Base-by-base conservation (phyloP, 2,329 filamentous ascomycete genomes). In the Xylaria polymorpha region DNA sequence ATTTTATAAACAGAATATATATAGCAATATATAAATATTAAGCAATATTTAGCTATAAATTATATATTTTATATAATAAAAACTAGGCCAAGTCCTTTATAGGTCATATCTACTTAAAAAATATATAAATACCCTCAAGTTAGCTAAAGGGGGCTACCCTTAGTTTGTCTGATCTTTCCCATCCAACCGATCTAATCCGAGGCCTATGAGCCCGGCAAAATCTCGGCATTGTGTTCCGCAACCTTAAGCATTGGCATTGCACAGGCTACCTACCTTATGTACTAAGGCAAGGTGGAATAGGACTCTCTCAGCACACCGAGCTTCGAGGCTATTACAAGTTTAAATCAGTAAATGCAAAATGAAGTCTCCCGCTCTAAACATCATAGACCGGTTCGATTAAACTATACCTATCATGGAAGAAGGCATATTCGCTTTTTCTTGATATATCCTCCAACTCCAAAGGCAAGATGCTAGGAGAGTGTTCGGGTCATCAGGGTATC, bases 391-490 rank as follows among this genome's bases (percentile, higher is more conserved):
- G 6, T 35, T 15, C 12, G 29, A 29, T 37, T 8, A 37, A 37
- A 15, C 50, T 48, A 15, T 46, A 50, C 50, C 51, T 50, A 22
- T 22, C 35, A 44, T 43, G 15, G 37, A 15, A 37, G 35, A 20
- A 35, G 35, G 3, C 25, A 58, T 64, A 50, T 50, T 35, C 53
- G 2, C 53, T 48, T 46, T 62, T 29, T 32, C 32, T 64, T 20
- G 41, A 57, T 59, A 60, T 35, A n/a, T 51, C 35, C 44, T 35
- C 18, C 10, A 59, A 53, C 44, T 4, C 55, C 12, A 39, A 50
- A 15, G 41, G 9, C 12, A 37, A 37, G 35, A 35, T n/a, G 32
- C 18, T 14, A 37, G 18, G 32, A 20, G 9, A 55, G 15, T 6
- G 29, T 35, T 18, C 25, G 29, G 15, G 22, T 51, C 25, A 32